Evolutionary conservation across 441 rosid species (phyloP).

Genomic region (Pelargonium australe): DNA sequence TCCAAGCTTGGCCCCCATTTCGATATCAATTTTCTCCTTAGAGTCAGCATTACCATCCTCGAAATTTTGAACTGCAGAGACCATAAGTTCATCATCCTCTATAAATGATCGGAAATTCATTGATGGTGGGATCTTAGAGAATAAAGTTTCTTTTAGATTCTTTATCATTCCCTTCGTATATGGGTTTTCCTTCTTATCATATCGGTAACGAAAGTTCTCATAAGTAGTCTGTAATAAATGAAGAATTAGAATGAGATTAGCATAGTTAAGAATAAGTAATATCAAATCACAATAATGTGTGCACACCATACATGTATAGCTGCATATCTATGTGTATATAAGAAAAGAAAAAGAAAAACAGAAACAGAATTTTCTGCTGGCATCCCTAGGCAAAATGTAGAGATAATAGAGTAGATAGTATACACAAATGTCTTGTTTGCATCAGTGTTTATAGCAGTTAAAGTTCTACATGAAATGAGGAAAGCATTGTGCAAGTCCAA

Average conservation of each 20-base stretch:
- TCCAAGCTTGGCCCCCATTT: slow-evolving; percentile 30
- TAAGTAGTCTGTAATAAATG: slow-evolving; percentile 51
- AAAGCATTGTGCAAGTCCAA: too few relatives aligned
- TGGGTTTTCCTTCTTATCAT: slow-evolving; percentile 71
- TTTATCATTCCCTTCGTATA: slow-evolving; percentile 37
- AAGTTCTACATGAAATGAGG: too few relatives aligned
- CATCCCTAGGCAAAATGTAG: too few relatives aligned
- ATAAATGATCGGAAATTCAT: slow-evolving; percentile 51
- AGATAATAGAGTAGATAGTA: too few relatives aligned
- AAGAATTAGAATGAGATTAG: not conserved
- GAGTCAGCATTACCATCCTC: slow-evolving; percentile 33
- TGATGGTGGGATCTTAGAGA: slow-evolving; percentile 47
- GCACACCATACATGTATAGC: too few relatives aligned
- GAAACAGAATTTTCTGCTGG: too few relatives aligned
- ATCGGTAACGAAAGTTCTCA: slow-evolving; percentile 69
- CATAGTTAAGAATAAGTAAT: too few relatives aligned
- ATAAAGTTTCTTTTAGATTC: slow-evolving; percentile 52
- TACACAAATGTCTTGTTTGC: too few relatives aligned
- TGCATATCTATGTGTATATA: too few relatives aligned
- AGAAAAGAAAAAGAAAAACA: too few relatives aligned
- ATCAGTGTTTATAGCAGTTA: too few relatives aligned
- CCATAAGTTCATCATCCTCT: slow-evolving; percentile 32
- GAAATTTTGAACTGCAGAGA: slow-evolving; percentile 25
- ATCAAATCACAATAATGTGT: too few relatives aligned
- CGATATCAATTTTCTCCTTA: slow-evolving; percentile 40